Base-by-base conservation (phyloP, 2,329 filamentous ascomycete species). In the Alternaria sp. region DNA sequence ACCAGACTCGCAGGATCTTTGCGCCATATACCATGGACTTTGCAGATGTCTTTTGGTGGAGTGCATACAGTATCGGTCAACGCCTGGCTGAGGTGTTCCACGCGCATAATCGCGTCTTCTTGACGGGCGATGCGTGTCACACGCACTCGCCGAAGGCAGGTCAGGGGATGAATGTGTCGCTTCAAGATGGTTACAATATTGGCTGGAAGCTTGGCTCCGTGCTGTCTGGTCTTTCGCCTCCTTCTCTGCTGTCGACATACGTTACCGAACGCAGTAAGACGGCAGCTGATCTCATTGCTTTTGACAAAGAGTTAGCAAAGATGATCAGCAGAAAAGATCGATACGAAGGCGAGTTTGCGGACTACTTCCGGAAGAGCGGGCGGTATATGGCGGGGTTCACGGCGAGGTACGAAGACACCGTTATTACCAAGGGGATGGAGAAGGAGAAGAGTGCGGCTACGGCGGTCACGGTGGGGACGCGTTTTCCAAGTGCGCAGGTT, bases 61-160 rank as follows among this genome's bases (percentile, higher is more conserved):
- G 89, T 49, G 87, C 89, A 46, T 93, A 92, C 75, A 86, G 89
- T 69, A 89, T 92, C 61, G 88, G 89, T 11, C 90, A 92, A 80
- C 87, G 91, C 17, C 86, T 93, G 21, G 91, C 91, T 2, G 88
- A 88, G 68, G 85, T 87, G 50, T 93, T 93, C 80, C 86, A 87
- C 68, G 87, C 90, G 71, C 83, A 86, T 50, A 81, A 88, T 63
- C 85, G 88, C 15, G 86, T 90, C n/a, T 92, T 92, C 76, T 82
- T 92, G 43, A 88, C 88, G 12, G 89, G 89, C 15, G 90, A 92
- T 73, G 89, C 90, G 32, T 90, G 88, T 82, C 74, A 86, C 69
- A 92, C 90, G 0, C 90, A 92, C 74, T 90, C 88, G 3, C 90
- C 90, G 5, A 91, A 91, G 77, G 89, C 89, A 1, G 90, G 89